Evolutionary conservation across 129 eudicot species (phyloP).

Genomic region (Helichrysum umbraculigerum): DNA sequence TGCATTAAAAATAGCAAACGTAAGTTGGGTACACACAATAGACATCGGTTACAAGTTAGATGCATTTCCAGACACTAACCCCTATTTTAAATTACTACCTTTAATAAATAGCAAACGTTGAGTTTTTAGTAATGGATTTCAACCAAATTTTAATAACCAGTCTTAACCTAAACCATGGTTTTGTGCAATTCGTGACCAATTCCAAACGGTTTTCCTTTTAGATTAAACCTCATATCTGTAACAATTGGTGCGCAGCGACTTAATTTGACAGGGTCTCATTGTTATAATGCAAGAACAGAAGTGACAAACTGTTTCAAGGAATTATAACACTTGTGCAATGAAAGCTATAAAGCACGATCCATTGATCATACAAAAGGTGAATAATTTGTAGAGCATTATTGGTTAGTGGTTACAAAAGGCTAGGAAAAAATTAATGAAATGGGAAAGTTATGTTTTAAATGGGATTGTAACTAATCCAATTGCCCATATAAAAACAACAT

Average conservation of each 20-base stretch:
- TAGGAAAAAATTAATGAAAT: neutral
- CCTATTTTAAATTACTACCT: neutral
- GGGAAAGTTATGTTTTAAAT: slow-evolving; percentile 11
- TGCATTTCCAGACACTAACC: too few species aligned
- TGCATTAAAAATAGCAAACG: too few species aligned
- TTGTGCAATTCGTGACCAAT: too few species aligned
- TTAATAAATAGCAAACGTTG: neutral
- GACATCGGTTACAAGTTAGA: too few species aligned
- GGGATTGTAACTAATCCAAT: slow-evolving; percentile 19
- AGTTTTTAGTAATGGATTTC: neutral
- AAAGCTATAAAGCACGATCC: neutral
- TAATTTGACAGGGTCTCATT: too few species aligned
- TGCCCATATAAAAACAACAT: slow-evolving; percentile 15
- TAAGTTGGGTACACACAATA: too few species aligned
- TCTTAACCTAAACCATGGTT: neutral
- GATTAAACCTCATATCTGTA: too few species aligned
- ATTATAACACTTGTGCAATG: neutral
- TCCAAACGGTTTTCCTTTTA: too few species aligned
- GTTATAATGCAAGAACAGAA: too few species aligned
- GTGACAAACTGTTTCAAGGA: too few species aligned
- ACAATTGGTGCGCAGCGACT: too few species aligned
- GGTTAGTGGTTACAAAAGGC: neutral
- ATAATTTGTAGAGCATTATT: slow-evolving; percentile 4
- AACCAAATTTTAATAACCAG: neutral
- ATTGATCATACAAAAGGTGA: neutral